phyloP scores from a whole-genome alignment of 352 stramenopile genomes.

The Pythium sukuiense region DNA sequence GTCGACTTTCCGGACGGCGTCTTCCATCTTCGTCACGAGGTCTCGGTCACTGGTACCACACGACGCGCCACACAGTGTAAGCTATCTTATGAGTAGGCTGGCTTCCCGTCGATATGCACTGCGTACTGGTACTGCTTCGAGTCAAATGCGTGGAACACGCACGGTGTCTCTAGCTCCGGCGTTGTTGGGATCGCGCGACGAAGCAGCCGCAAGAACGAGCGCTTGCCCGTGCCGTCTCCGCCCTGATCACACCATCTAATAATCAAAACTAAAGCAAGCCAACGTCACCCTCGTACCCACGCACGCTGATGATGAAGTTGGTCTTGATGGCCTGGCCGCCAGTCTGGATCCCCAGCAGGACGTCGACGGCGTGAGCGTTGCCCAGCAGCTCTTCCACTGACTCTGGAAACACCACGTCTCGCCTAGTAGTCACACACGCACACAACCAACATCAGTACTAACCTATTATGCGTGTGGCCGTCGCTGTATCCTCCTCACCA shows the following conservation, averaged over 20 bases:
- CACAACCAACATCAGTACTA: not conserved
- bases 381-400: slow-evolving; percentile 45
- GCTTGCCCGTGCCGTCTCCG: slow-evolving; percentile 47
- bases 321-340: slow-evolving; percentile 20
- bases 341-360: slow-evolving; percentile 28
- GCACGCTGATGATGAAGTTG: slow-evolving; percentile 74
- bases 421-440: slow-evolving; percentile 7
- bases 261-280: not conserved
- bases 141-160: slow-evolving; percentile 38
- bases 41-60: slow-evolving; percentile 37
- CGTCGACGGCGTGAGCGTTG: slow-evolving; percentile 36
- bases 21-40: slow-evolving; percentile 40
- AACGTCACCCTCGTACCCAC: not conserved
- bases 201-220: slow-evolving; percentile 48
- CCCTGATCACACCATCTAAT: slow-evolving; percentile 32
- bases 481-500: slow-evolving; percentile 36
- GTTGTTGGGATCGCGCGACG: slow-evolving; percentile 28
- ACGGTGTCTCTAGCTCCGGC: slow-evolving; percentile 19
- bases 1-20: slow-evolving; percentile 29
- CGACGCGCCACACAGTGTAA: not conserved
- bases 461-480: not conserved
- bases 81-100: not conserved
- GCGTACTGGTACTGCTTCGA: slow-evolving; percentile 30
- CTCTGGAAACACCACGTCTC: slow-evolving; percentile 36
- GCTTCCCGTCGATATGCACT: not conserved